Percentiles rank a stretch among this genome's conserved stretches.
phyloP scores from a whole-genome alignment of 306 rosid genomes.

The Dryas drummondii region DNA sequence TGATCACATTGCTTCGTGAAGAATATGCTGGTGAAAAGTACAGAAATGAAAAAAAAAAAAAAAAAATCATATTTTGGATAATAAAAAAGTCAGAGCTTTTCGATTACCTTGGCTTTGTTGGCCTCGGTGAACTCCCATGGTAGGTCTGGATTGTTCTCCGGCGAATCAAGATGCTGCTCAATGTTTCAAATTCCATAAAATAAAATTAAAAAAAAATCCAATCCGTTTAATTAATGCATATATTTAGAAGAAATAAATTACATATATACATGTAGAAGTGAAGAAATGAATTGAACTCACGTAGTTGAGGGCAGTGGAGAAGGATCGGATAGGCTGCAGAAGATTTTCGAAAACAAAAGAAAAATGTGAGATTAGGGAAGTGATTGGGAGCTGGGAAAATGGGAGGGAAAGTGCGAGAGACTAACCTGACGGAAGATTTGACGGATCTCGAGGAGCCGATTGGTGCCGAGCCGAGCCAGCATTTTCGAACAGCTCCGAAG shows the following conservation, averaged over 20 bases:
- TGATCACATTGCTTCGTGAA: neutral
- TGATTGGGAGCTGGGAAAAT: slow-evolving; percentile 17
- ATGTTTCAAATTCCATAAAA: slow-evolving; percentile 15
- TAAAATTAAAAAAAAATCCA: neutral
- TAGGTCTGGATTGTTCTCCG: slow-evolving; percentile 76
- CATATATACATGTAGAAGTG: neutral
- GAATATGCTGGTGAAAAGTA: neutral
- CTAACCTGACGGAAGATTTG: slow-evolving; percentile 77
- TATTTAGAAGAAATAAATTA: neutral
- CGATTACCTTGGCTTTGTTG: slow-evolving; percentile 63
- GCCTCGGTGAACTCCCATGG: slow-evolving; percentile 73
- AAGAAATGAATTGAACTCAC: slow-evolving; percentile 49
- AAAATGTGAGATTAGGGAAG: slow-evolving; percentile 13
- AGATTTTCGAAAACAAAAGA: neutral
- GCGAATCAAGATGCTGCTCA: slow-evolving; percentile 77
- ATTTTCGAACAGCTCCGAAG: slow-evolving; percentile 38
- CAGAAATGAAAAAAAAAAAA: neutral
- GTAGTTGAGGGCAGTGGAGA: slow-evolving; percentile 90
- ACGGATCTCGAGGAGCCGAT: slow-evolving; percentile 73
- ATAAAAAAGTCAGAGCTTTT: neutral
- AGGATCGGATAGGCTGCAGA: slow-evolving; percentile 64
- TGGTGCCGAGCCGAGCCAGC: slow-evolving; percentile 82
- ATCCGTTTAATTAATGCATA: neutral
- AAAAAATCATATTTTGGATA: neutral
- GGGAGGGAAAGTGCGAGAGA: slow-evolving; percentile 12